phyloP scores from a whole-genome alignment of 176 grass and related monocot species.

The Aegilops umbellulata region DNA sequence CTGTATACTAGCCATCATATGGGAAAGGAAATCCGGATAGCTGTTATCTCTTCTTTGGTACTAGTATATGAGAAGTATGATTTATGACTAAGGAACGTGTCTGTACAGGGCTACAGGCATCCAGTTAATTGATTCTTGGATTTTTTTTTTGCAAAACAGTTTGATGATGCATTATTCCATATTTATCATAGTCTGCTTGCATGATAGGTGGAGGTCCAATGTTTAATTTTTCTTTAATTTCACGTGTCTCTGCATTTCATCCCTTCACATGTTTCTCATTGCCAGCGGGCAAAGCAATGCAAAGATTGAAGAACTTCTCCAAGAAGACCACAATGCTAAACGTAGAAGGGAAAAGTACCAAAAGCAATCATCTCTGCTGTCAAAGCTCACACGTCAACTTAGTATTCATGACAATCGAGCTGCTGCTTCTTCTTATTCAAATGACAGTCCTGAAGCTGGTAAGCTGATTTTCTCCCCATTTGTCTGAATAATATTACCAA shows the following conservation, averaged over 20 bases:
- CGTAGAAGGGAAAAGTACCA: constrained; percentile 74
- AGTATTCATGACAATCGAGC: constrained; percentile 86
- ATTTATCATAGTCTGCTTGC: not conserved
- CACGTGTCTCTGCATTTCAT: not conserved
- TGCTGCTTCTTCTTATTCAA: constrained; percentile 55
- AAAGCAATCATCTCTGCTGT: constrained; percentile 85
- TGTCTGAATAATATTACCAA: not conserved
- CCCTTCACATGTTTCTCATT: constrained; percentile 19
- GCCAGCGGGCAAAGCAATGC: constrained; percentile 71
- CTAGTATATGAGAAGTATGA: not conserved
- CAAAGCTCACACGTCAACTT: constrained; percentile 91
- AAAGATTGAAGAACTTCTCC: constrained; percentile 89
- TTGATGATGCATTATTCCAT: not conserved
- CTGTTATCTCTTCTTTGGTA: not conserved
- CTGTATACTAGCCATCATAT: constrained; percentile 4
- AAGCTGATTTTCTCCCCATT: not conserved
- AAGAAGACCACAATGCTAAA: constrained; percentile 94
- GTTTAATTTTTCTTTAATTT: not conserved
- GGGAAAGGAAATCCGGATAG: not conserved
- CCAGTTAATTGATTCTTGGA: not conserved
- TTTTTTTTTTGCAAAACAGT: not conserved
- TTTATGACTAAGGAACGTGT: not conserved
- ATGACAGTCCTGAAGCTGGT: constrained; percentile 56
- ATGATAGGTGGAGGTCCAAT: not conserved
- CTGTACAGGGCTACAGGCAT: too few species aligned